Conservation (phyloP, 2,329 filamentous ascomycete species). For the Fusarium napiforme region DNA sequence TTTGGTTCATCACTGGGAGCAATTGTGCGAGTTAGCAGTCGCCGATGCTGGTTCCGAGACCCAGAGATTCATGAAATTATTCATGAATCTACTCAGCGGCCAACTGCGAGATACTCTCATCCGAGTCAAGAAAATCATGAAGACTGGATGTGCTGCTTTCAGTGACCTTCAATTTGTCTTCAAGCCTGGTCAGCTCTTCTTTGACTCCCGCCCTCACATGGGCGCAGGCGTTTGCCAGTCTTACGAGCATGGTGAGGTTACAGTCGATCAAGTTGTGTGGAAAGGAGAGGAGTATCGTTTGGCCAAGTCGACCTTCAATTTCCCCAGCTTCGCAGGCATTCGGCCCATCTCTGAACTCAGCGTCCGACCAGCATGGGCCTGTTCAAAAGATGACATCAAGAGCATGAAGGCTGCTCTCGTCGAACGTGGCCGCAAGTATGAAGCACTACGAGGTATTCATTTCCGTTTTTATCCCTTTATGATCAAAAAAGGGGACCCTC, state of each 20-base stretch:
- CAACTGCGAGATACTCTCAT: neutral
- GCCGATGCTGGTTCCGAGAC: neutral
- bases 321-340: no score
- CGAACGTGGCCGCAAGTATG: neutral
- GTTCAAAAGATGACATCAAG: no score
- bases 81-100: no score
- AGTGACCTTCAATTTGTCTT: neutral
- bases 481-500: no score
- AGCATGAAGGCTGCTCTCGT: neutral
- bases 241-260: no score
- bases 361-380: no score
- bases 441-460: neutral
- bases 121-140: neutral
- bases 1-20: conserved; percentile 6
- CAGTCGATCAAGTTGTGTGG: no score
- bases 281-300: no score
- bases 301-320: no score
- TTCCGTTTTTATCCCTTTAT: neutral
- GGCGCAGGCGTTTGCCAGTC: no score
- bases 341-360: no score
- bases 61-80: neutral
- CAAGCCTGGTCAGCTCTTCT: neutral
- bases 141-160: neutral
- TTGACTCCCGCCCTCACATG: no score
- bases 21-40: neutral